Conservation (phyloP, 352 stramenopile species). For the Globisporangium nodosum region DNA sequence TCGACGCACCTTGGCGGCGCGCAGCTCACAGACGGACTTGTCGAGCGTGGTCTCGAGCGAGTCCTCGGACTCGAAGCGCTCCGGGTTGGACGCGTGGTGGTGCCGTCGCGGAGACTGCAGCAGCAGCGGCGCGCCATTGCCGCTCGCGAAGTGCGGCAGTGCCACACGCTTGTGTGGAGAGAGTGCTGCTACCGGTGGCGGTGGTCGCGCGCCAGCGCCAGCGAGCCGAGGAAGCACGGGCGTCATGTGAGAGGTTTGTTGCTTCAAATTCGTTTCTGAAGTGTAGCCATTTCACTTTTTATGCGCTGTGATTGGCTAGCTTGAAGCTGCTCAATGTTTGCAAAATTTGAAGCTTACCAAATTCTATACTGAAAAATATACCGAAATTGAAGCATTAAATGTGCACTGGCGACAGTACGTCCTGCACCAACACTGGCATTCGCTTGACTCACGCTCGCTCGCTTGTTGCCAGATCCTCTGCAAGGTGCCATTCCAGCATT, state of each 20-base stretch:
- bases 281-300: no score
- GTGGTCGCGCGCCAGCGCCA: background rate
- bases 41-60: conserved; percentile 19
- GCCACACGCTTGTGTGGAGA: conserved; percentile 11
- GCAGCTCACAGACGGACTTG: conserved; percentile 21
- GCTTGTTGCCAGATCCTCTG: no score
- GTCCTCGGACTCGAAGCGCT: conserved; percentile 20
- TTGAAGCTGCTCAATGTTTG: no score
- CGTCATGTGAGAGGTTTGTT: background rate
- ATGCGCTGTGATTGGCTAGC: no score
- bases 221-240: background rate
- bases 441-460: no score
- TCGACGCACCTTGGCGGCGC: conserved; percentile 14
- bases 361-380: no score
- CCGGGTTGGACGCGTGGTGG: conserved; percentile 10
- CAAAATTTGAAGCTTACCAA: no score
- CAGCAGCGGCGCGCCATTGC: conserved; percentile 11
- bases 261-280: no score
- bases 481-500: no score
- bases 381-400: no score
- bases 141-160: conserved; percentile 26
- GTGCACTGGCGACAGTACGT: no score
- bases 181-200: background rate
- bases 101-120: conserved; percentile 7
- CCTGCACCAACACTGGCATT: no score